Evolutionary conservation across 2,329 filamentous ascomycete species (phyloP), one percentile per base, ranked within the genome.

Genomic region (Alternaria tenuissima): DNA sequence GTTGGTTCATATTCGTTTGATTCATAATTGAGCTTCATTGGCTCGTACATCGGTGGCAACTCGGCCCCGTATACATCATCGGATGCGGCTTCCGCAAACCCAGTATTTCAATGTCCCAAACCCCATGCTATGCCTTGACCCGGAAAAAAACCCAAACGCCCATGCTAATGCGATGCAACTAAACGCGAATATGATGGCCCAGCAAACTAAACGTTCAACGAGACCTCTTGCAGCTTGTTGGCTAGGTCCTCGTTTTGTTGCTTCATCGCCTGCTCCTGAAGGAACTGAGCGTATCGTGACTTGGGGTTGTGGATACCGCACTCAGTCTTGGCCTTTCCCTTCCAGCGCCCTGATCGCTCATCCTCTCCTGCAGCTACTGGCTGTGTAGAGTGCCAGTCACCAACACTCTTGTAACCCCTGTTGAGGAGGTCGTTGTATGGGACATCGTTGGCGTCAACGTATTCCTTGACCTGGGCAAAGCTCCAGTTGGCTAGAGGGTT

Each of bases 261-360:
- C 83, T 92, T 89, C 74, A 85, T 82, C 76, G 93, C 89, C 79
- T 91, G 87, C 62, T 93, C 88, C 72, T 86, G 85, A 57, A 96
- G 81, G 80, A 91, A 97, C 81, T 94, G 89, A 11, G 93, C 91
- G 75, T 98, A 99, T 70, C 93, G 90, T 59, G 92, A 96, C 79
- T 94, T 90, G 81, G 95, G 96, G 85, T 98, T 98, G 87, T 99
- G 95, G 76, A 99, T 98, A 48, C 95, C 95, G 79, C 95, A 99
- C 84, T 99, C 95, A 16, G 93, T 96, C 89, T 99, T 99, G 74
- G 86, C 83, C 80, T 93, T 91, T 63, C 95, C 95, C 86, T 97
- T 97, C 95, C 95, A 99, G 69, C 95, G 90, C 59, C 95, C 95
- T 8, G 95, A 91, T 52, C 95, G 90, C 87, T 99, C 95, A 74